A percentile compares a stretch with the other conserved stretches of the same genome.
Evolutionary conservation across 2,329 filamentous ascomycete species (phyloP).

Genomic region (Fusarium sp.): DNA sequence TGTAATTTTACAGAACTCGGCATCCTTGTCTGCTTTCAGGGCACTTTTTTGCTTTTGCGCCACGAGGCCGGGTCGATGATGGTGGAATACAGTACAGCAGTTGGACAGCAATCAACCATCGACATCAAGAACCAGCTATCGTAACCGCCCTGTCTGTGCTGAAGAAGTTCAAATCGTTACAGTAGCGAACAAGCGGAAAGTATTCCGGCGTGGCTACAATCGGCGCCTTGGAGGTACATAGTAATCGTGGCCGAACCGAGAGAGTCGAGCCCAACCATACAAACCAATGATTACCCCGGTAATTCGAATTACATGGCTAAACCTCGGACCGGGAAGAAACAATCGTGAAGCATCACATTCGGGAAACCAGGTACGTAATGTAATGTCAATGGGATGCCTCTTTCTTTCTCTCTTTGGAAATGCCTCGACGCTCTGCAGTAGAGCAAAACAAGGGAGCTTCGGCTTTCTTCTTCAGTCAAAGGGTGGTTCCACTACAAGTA

Average conservation of each 20-base stretch:
- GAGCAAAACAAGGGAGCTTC: slow-evolving; percentile 12
- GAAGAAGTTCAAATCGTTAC: slow-evolving; percentile 1
- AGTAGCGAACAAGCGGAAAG: slow-evolving; percentile 27
- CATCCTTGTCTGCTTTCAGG: slow-evolving; percentile 1
- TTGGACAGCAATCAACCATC: not conserved
- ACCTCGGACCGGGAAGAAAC: slow-evolving; percentile 16
- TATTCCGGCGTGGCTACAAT: slow-evolving; percentile 34
- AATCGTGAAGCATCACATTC: slow-evolving; percentile 24
- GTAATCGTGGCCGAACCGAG: not conserved
- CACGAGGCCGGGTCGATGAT: not conserved
- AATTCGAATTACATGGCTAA: slow-evolving; percentile 27
- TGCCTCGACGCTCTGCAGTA: not conserved
- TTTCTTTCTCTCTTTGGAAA: not conserved
- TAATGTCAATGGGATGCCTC: slow-evolving; percentile 2
- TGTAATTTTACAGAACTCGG: not conserved
- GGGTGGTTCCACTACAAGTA: slow-evolving; percentile 23
- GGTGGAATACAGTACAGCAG: not conserved
- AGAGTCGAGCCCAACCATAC: not conserved
- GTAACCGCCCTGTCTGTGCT: slow-evolving; percentile 6
- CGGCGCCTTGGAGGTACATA: slow-evolving; percentile 17
- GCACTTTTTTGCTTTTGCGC: slow-evolving; percentile 15
- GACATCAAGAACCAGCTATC: not conserved
- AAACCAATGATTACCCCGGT: slow-evolving; percentile 7
- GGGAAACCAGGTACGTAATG: slow-evolving; percentile 19
- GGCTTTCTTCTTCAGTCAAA: slow-evolving; percentile 24